Percentiles rank a stretch among this genome's conserved stretches.
Conservation (phyloP, 1,139 yeast genomes). For the Waltiozyma solani region DNA sequence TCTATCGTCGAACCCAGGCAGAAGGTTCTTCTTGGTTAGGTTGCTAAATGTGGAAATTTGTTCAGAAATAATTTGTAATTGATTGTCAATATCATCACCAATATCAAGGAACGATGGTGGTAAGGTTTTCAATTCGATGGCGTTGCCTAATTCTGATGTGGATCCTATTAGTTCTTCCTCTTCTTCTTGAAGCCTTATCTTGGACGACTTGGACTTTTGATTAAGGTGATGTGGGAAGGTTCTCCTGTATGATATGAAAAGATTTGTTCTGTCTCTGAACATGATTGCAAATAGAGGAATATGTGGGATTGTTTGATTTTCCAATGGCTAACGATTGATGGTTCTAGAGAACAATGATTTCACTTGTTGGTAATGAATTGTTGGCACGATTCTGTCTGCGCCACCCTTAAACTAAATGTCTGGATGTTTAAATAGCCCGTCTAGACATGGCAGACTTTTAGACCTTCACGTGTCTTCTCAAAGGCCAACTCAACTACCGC, state of each 20-base stretch:
- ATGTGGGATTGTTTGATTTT: too few relatives aligned
- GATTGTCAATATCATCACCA: conserved; percentile 59
- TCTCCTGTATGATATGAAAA: conserved; percentile 60
- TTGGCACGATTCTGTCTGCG: too few relatives aligned
- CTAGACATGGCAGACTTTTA: too few relatives aligned
- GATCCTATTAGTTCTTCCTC: conserved; percentile 41
- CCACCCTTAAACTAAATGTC: too few relatives aligned
- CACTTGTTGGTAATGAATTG: too few relatives aligned
- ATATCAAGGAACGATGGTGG: conserved; percentile 78
- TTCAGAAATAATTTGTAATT: conserved; percentile 40
- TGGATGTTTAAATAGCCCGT: too few relatives aligned
- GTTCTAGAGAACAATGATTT: too few relatives aligned
- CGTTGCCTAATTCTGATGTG: conserved; percentile 11
- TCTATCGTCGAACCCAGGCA: conserved; percentile 81
- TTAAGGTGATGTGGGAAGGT: conserved; percentile 48
- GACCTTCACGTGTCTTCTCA: too few relatives aligned
- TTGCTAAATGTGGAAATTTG: conserved; percentile 44
- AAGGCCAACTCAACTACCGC: too few relatives aligned
- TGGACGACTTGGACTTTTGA: conserved; percentile 17
- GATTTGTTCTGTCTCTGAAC: conserved; percentile 70
- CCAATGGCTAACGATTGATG: background rate
- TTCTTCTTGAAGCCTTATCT: conserved; percentile 40
- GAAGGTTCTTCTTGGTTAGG: conserved; percentile 69
- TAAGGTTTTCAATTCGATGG: conserved; percentile 40
- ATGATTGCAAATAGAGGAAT: conserved; percentile 25